Base-by-base conservation (phyloP, 2,329 filamentous ascomycete genomes). In the Hymenoscyphus scutula region DNA sequence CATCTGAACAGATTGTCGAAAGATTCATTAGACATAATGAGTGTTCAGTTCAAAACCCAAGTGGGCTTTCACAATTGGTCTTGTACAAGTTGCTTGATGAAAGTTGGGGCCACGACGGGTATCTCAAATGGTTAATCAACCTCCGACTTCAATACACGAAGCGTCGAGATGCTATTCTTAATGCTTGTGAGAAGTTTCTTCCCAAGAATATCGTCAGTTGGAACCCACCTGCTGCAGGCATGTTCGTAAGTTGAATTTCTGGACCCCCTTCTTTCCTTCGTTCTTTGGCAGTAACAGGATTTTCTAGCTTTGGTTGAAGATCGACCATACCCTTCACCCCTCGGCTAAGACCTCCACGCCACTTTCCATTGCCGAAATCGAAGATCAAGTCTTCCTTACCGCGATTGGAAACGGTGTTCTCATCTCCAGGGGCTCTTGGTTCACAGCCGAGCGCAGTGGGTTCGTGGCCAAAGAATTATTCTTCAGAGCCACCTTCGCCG, bases 41-140 rank as follows among this genome's bases (percentile, higher is more conserved):
- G 76, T 86, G 89, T 25, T 89, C 87, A 45, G 92, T 88, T 54
- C 95, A 99, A 74, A 92, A 91, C 19, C 92, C 95, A 0, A 88
- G 86, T 62, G 95, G 95, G 53, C 84, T 97, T 71, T 87, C 90
- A 0, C 94, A 98, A 78, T 80, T 95, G 25, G 81, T 94, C 8
- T 78, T 98, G 60, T 93, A 90, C 79, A 96, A 96, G 78, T 81
- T 99, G 25, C 81, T 99, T 1, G 95, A 99, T 68, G 92, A 97
- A 76, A 87, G 88, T 57, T 99, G 95, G 95, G 95, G 94, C 27
- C 95, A 99, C 72, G 82, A 85, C 51, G 93, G 93, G 1, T 99
- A 96, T 73, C 77, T 99, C 27, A 83, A 89, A 72, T 99, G 95
- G 95, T 78, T 99, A 67, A 90, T 95, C 74, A 84, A 91, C 74